Conservation (phyloP, 352 stramenopile genomes). For the Globisporangium iwayamae region DNA sequence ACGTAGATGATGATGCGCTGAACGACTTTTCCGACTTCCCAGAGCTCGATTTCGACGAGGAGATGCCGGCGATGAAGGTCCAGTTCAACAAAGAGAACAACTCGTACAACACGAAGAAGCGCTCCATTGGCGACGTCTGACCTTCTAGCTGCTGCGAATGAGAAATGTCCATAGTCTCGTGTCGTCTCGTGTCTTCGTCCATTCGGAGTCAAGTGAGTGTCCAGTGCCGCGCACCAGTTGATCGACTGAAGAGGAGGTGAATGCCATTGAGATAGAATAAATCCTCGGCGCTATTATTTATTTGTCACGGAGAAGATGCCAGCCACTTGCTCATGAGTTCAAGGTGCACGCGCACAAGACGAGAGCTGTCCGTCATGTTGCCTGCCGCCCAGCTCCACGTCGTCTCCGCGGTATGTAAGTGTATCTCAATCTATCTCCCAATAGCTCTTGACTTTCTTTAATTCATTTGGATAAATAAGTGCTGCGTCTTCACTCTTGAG, state of each 20-base stretch:
- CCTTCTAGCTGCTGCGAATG: neutral
- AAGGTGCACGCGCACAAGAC: neutral
- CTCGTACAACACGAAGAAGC: constrained; percentile 52
- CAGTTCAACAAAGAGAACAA: constrained; percentile 70
- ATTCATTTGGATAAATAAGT: constrained; percentile 15
- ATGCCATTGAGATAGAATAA: constrained; percentile 16
- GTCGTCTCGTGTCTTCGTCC: neutral
- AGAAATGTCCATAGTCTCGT: constrained; percentile 7
- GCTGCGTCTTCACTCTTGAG: neutral
- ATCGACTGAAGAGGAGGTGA: constrained; percentile 11
- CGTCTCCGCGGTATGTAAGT: constrained; percentile 1
- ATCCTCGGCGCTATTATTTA: constrained; percentile 19
- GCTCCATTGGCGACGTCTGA: constrained; percentile 64
- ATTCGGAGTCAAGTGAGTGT: neutral
- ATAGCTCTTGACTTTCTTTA: constrained; percentile 15
- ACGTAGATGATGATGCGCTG: constrained; percentile 48
- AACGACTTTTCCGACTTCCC: constrained; percentile 78
- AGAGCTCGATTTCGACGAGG: constrained; percentile 69
- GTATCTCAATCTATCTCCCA: constrained; percentile 3
- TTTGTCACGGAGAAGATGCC: constrained; percentile 7
- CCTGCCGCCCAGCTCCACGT: neutral
- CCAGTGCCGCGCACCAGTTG: constrained; percentile 1
- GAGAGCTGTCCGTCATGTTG: neutral
- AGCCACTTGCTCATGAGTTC: constrained; percentile 1
- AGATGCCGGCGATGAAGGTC: constrained; percentile 39